Conservation (phyloP, 768 basidiomycete genomes). For the Crassisporium funariophilum region DNA sequence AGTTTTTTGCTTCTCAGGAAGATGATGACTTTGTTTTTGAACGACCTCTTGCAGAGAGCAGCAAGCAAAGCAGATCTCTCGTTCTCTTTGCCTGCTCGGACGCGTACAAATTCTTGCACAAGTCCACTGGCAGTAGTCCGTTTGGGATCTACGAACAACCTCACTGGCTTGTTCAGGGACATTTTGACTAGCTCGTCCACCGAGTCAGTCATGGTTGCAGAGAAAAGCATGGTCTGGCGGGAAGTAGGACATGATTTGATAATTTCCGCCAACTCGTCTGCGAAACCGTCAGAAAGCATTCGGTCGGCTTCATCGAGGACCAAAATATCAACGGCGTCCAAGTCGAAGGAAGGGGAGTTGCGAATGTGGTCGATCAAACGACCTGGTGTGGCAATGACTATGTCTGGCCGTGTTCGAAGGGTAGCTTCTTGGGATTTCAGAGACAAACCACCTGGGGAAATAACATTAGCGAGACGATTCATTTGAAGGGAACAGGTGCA, state of each 20-base stretch:
- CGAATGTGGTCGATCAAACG: slow-evolving; percentile 97
- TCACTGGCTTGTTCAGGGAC: slow-evolving; percentile 89
- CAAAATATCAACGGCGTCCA: slow-evolving; percentile 90
- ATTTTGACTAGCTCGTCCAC: slow-evolving; percentile 92
- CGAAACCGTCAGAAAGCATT: slow-evolving; percentile 95
- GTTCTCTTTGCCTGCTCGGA: slow-evolving; percentile 75
- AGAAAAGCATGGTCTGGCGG: slow-evolving; percentile 98
- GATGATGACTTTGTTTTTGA: slow-evolving; percentile 82
- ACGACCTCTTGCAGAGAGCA: slow-evolving; percentile 85
- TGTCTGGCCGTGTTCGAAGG: slow-evolving; percentile 85
- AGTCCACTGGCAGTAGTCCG: slow-evolving; percentile 83
- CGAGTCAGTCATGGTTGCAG: slow-evolving; percentile 98
- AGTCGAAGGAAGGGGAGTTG: slow-evolving; percentile 90
- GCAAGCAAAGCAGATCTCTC: slow-evolving; percentile 79
- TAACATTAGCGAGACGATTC: slow-evolving; percentile 2
- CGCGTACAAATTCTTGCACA: slow-evolving; percentile 93
- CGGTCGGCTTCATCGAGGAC: slow-evolving; percentile 98
- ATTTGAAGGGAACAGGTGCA: slow-evolving; percentile 24
- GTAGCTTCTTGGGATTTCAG: slow-evolving; percentile 88
- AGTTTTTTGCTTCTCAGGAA: slow-evolving; percentile 97
- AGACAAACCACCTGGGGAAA: slow-evolving; percentile 81
- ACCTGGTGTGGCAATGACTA: slow-evolving; percentile 96
- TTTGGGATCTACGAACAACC: slow-evolving; percentile 95
- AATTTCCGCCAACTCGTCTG: slow-evolving; percentile 92
- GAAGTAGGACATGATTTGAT: slow-evolving; percentile 85